These are phyloP conservation scores for Fomitiporia mediterranea DNA, from an alignment of 1,284 basidiomycete species.

Conservation along the genomic window DNA sequence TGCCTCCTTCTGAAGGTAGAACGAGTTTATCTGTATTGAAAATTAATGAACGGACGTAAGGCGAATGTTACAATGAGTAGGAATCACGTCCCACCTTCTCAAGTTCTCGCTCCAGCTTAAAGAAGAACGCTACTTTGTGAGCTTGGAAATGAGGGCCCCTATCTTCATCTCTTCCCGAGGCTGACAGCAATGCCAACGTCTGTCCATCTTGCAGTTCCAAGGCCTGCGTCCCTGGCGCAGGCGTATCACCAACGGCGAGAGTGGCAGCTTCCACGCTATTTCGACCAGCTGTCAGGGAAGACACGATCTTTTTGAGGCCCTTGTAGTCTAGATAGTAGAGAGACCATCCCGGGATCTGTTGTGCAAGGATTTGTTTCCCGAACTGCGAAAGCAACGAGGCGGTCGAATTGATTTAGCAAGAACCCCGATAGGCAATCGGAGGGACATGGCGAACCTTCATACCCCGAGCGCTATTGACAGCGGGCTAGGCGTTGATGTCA, in stretches of 20 bases:
- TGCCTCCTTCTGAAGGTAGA: conserved; percentile 97
- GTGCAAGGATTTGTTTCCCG: conserved; percentile 95
- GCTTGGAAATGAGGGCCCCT: conserved; percentile 79
- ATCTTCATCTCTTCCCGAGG: conserved; percentile 60
- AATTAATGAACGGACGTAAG: not conserved
- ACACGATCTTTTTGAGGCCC: conserved; percentile 97
- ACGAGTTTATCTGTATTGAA: conserved; percentile 87
- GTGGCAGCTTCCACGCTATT: conserved; percentile 82
- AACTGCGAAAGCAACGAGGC: no score
- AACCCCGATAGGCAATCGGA: not conserved
- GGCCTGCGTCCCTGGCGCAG: conserved; percentile 31
- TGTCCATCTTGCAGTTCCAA: conserved; percentile 11
- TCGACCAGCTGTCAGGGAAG: conserved; percentile 89
- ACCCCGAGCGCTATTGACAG: conserved; percentile 7
- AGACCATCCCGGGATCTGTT: conserved; percentile 98
- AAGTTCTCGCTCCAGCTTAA: conserved; percentile 95
- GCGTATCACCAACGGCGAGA: conserved; percentile 79
- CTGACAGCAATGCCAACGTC: conserved; percentile 43
- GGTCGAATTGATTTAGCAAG: conserved; percentile 20
- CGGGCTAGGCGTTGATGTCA: conserved; percentile 3
- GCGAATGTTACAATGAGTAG: not conserved
- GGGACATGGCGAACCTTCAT: conserved; percentile 35
- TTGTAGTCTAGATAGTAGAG: conserved; percentile 98
- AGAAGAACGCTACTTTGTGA: conserved; percentile 98
- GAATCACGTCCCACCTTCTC: conserved; percentile 72